phyloP scores from a whole-genome alignment of 192 early-diverging fungal species.

The Physocladia obscura region DNA sequence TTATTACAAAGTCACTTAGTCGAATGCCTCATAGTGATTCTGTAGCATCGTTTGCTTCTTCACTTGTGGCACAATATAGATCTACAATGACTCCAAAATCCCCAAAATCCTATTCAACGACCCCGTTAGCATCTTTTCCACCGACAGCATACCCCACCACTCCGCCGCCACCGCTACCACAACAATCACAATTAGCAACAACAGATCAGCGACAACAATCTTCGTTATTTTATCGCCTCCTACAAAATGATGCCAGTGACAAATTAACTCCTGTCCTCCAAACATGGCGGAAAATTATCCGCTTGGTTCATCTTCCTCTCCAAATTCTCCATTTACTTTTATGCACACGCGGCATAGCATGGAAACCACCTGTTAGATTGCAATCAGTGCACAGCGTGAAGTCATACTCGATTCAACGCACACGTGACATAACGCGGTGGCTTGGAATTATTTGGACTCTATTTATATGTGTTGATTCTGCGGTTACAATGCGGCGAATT shows the following conservation, averaged over 20 bases:
- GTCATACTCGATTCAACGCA: background rate
- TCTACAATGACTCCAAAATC: background rate
- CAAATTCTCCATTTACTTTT: background rate
- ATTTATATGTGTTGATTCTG: background rate
- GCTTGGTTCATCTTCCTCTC: background rate
- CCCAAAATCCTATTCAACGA: background rate
- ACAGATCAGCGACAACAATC: background rate
- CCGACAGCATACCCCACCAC: background rate
- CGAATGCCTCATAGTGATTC: background rate
- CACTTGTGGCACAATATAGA: background rate
- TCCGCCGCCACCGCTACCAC: background rate
- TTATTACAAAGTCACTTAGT: background rate
- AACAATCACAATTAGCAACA: background rate
- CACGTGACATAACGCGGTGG: conserved; percentile 4
- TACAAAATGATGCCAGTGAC: background rate
- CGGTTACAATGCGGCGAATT: background rate
- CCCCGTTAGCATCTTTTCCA: background rate
- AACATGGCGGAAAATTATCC: conserved; percentile 16
- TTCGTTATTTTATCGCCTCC: background rate
- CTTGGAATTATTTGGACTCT: background rate
- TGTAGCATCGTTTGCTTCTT: background rate
- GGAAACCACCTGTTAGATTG: background rate
- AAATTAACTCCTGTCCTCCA: background rate
- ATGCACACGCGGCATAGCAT: background rate
- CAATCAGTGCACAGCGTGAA: background rate